phyloP scores from a whole-genome alignment of 2,329 filamentous ascomycete genomes.

The Ceratocystis alfenasii region DNA sequence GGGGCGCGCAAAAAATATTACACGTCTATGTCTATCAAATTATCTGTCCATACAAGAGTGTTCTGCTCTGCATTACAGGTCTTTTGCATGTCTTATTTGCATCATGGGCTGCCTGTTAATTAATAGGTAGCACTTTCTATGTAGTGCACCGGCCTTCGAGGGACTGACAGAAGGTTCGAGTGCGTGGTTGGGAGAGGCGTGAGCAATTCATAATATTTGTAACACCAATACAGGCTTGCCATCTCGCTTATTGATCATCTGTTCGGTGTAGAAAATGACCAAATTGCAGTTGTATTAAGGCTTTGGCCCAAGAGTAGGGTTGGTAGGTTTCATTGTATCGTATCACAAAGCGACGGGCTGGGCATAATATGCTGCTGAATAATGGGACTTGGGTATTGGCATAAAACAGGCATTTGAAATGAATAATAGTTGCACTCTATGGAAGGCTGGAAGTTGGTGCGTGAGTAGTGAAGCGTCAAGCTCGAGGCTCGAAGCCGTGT shows the following conservation, averaged over 20 bases:
- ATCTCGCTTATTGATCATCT: neutral
- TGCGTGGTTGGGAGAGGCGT: neutral
- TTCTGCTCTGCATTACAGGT: neutral
- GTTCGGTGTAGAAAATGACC: neutral
- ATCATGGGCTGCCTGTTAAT: neutral
- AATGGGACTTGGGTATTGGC: neutral
- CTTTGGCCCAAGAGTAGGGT: neutral
- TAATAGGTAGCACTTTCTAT: neutral
- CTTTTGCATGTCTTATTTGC: neutral
- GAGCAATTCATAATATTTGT: neutral
- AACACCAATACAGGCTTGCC: neutral
- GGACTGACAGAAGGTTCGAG: neutral
- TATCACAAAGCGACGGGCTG: constrained; percentile 1
- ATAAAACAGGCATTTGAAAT: neutral
- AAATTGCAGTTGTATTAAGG: neutral
- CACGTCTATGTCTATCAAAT: too few relatives aligned
- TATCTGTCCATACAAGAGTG: neutral
- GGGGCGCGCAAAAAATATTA: neutral
- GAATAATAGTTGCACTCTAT: neutral
- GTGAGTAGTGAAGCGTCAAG: neutral
- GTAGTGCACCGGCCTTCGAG: neutral
- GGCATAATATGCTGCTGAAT: neutral
- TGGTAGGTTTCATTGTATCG: neutral
- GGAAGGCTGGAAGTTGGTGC: neutral
- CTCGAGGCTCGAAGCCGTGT: neutral